Evolutionary conservation across 345 rosid genomes (phyloP).

Genomic region (Sisymbrium altissimum): DNA sequence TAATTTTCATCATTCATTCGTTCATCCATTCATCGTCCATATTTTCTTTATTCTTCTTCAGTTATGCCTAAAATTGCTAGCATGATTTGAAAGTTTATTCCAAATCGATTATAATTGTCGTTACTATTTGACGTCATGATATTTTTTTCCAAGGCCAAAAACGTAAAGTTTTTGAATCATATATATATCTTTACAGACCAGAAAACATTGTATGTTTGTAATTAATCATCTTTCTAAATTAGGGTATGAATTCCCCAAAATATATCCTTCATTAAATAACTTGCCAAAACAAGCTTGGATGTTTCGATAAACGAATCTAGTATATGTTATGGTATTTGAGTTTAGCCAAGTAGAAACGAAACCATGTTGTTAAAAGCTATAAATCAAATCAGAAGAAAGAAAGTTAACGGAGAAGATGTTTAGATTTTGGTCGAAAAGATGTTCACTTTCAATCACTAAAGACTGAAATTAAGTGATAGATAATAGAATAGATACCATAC

Average conservation of each 20-base stretch:
- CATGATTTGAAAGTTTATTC: constrained; percentile 15
- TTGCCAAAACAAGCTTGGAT: neutral
- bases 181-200: neutral
- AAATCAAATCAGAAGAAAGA: constrained; percentile 22
- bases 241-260: neutral
- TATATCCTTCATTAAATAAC: neutral
- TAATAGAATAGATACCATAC: neutral
- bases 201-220: neutral
- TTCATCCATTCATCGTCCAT: constrained; percentile 14
- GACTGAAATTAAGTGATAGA: neutral
- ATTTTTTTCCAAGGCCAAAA: neutral
- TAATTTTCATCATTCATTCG: neutral
- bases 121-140: neutral
- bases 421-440: constrained; percentile 3
- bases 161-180: neutral
- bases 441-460: constrained; percentile 4
- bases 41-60: constrained; percentile 16
- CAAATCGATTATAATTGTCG: neutral
- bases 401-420: neutral
- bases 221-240: neutral
- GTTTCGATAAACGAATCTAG: neutral
- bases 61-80: neutral
- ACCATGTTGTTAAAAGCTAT: neutral
- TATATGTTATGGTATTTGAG: neutral
- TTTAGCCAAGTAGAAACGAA: neutral